Conservation (phyloP, 163 green algal genomes). For the Prototheca wickerhamii region DNA sequence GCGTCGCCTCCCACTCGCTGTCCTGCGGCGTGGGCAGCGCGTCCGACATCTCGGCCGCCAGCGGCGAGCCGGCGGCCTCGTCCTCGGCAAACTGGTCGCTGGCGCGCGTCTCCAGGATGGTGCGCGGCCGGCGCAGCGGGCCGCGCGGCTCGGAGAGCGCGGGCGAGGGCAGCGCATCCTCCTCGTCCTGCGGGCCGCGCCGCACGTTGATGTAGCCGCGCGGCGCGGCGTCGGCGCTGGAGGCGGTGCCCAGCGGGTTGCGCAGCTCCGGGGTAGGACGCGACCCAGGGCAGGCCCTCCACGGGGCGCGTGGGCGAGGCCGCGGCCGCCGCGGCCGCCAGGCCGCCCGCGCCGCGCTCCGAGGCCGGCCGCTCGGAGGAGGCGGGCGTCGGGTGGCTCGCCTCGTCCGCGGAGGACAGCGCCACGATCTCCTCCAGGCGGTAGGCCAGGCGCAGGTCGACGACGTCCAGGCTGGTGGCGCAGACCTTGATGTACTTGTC, state of each 20-base stretch:
- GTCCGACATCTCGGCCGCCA: too few species aligned
- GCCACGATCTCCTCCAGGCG: slow-evolving; percentile 11
- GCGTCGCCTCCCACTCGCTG: not conserved
- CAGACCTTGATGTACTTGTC: slow-evolving; percentile 36
- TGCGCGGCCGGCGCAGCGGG: too few species aligned
- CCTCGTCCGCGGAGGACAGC: not conserved
- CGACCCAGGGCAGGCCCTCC: not conserved
- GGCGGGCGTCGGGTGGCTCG: too few species aligned
- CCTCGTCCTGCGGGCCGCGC: not conserved
- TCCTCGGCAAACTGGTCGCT: not conserved
- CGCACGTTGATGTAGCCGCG: not conserved
- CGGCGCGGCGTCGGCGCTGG: not conserved
- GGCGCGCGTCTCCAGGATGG: too few species aligned
- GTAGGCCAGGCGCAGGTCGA: slow-evolving; percentile 43
- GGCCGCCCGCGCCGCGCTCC: not conserved
- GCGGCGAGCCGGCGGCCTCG: too few species aligned
- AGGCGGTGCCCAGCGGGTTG: not conserved
- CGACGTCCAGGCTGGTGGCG: slow-evolving; percentile 18
- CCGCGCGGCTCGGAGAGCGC: not conserved
- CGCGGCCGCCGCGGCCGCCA: too few species aligned
- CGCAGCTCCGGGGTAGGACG: not conserved
- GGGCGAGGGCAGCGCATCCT: not conserved
- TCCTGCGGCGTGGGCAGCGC: not conserved
- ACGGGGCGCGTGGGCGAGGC: not conserved
- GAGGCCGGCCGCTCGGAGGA: too few species aligned